These are phyloP conservation scores for Aspergillus alliaceus DNA, from an alignment of 2,329 filamentous ascomycete genomes.

Conservation along the genomic window DNA sequence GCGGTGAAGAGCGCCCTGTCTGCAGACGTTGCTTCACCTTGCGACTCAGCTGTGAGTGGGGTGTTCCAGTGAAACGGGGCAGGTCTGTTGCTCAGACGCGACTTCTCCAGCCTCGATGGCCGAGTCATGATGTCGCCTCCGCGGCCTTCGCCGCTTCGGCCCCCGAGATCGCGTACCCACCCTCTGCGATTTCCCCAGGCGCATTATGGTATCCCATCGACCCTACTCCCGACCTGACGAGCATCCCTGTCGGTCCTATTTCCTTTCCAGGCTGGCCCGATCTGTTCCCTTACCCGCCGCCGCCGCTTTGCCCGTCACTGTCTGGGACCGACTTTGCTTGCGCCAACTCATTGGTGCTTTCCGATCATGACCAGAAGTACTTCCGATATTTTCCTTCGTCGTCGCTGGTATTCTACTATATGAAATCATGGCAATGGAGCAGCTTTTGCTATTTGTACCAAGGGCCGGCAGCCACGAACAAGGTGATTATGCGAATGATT, in stretches of 20 bases:
- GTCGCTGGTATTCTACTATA: slow-evolving; percentile 35
- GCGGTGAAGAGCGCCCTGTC: slow-evolving; percentile 34
- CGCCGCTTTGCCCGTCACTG: slow-evolving; percentile 28
- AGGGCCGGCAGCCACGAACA: slow-evolving; percentile 34
- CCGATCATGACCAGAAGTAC: slow-evolving; percentile 34
- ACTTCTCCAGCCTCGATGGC: slow-evolving; percentile 22
- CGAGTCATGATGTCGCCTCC: slow-evolving; percentile 4
- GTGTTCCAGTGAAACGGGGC: slow-evolving; percentile 28
- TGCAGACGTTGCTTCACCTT: slow-evolving; percentile 34
- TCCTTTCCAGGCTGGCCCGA: slow-evolving; percentile 15
- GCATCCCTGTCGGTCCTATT: slow-evolving; percentile 17
- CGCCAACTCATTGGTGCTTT: slow-evolving; percentile 36
- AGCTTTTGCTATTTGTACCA: slow-evolving; percentile 38
- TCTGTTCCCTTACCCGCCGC: slow-evolving; percentile 13
- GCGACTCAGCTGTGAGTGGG: slow-evolving; percentile 36
- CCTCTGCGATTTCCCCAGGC: slow-evolving; percentile 6
- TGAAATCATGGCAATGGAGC: slow-evolving; percentile 41
- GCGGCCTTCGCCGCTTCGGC: background rate
- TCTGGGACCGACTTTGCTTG: slow-evolving; percentile 22
- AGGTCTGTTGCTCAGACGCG: slow-evolving; percentile 22
- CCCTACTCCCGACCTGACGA: slow-evolving; percentile 10
- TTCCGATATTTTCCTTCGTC: slow-evolving; percentile 37
- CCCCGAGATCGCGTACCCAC: slow-evolving; percentile 5
- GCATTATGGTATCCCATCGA: slow-evolving; percentile 3
- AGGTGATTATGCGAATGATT: slow-evolving; percentile 43